These are phyloP conservation scores for Thelonectria rubi DNA, from an alignment of 2,329 filamentous ascomycete species.

Conservation along the genomic window DNA sequence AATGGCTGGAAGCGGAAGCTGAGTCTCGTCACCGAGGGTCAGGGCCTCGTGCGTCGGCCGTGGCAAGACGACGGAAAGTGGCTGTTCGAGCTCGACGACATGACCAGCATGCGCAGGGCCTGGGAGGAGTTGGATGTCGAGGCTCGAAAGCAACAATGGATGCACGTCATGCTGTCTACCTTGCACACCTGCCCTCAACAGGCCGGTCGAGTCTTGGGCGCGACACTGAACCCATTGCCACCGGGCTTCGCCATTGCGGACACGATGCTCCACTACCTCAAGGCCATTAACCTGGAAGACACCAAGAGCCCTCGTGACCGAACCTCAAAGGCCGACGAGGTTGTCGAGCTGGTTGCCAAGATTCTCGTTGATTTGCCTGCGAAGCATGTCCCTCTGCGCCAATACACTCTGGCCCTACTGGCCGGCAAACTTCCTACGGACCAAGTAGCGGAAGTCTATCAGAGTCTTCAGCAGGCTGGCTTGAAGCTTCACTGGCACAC, in stretches of 20 bases:
- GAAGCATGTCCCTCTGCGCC: constrained; percentile 49
- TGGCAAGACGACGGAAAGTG: constrained; percentile 42
- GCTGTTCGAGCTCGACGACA: constrained; percentile 44
- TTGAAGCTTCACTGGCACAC: constrained; percentile 54
- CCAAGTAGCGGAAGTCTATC: constrained; percentile 49
- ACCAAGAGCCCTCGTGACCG: constrained; percentile 35
- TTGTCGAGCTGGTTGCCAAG: constrained; percentile 43
- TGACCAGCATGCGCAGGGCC: constrained; percentile 45
- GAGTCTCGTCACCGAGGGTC: constrained; percentile 30
- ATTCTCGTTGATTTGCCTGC: constrained; percentile 42
- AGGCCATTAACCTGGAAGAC: constrained; percentile 29
- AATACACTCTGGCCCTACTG: constrained; percentile 50
- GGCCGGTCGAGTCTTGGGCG: constrained; percentile 47
- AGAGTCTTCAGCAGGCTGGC: constrained; percentile 42
- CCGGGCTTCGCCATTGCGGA: constrained; percentile 53
- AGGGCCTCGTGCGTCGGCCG: constrained; percentile 32
- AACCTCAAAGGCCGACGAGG: constrained; percentile 41
- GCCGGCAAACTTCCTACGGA: constrained; percentile 43
- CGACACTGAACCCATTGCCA: constrained; percentile 49
- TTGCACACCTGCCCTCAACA: constrained; percentile 46
- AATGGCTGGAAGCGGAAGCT: constrained; percentile 45
- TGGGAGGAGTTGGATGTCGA: constrained; percentile 46
- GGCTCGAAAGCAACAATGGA: constrained; percentile 44
- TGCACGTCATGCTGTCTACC: constrained; percentile 48
- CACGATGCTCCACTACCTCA: constrained; percentile 45